Percentiles rank a stretch among this genome's conserved stretches.
Evolutionary conservation across 768 basidiomycete genomes (phyloP).

Genomic region (Lentinus tigrinus): DNA sequence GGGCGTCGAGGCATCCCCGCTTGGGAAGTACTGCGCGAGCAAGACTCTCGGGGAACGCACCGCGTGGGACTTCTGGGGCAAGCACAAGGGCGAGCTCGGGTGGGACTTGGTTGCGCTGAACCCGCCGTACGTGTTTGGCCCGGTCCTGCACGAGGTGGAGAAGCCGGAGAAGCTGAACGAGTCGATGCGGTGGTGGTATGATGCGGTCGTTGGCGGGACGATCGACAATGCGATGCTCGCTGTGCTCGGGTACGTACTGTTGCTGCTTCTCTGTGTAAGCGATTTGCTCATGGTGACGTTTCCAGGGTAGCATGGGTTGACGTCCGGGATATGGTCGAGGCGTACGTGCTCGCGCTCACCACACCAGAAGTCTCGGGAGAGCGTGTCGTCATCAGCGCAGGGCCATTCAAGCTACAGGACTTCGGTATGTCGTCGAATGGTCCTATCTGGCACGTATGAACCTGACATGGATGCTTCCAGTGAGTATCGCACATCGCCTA

Average conservation of each 20-base stretch:
- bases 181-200: slow-evolving; percentile 20
- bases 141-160: slow-evolving; percentile 32
- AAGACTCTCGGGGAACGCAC: slow-evolving; percentile 62
- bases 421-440: slow-evolving; percentile 6
- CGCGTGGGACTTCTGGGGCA: slow-evolving; percentile 49
- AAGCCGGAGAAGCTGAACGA: slow-evolving; percentile 36
- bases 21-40: slow-evolving; percentile 52
- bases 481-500: no score
- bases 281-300: no score
- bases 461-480: background rate
- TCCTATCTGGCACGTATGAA: background rate
- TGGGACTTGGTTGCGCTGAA: slow-evolving; percentile 56
- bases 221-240: slow-evolving; percentile 12
- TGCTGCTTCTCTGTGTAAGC: no score
- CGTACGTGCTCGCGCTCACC: slow-evolving; percentile 30
- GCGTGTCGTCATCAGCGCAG: slow-evolving; percentile 35
- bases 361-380: slow-evolving; percentile 35
- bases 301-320: slow-evolving; percentile 28
- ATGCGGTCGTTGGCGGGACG: slow-evolving; percentile 17
- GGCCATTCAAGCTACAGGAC: slow-evolving; percentile 20
- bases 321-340: slow-evolving; percentile 36
- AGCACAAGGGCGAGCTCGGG: slow-evolving; percentile 39
- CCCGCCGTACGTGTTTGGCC: slow-evolving; percentile 44
- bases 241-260: slow-evolving; percentile 5
- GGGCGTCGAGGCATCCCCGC: slow-evolving; percentile 41